A percentile compares a stretch with the other conserved stretches of the same genome.
Evolutionary conservation across 2,329 filamentous ascomycete genomes (phyloP).

Genomic region (Penicillium sp.): DNA sequence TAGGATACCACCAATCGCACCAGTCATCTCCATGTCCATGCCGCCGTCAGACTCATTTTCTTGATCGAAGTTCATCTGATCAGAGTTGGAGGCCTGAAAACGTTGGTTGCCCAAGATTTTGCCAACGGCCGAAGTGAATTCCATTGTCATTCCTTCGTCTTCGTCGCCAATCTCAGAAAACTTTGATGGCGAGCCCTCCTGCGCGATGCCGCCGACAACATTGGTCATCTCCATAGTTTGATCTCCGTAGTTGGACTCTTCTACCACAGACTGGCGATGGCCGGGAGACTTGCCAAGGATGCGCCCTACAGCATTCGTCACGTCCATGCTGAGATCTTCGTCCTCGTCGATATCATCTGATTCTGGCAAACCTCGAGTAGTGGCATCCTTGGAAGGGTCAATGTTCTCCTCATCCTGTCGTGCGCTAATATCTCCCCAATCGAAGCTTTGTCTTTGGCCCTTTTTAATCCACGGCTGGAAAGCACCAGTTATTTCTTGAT

Average conservation of each 20-base stretch:
- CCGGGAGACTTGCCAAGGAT: conserved; percentile 59
- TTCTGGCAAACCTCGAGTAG: conserved; percentile 14
- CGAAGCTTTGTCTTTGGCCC: conserved; percentile 41
- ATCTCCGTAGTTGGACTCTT: conserved; percentile 48
- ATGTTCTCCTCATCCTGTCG: conserved; percentile 48
- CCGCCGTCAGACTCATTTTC: conserved; percentile 29
- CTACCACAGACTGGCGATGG: conserved; percentile 42
- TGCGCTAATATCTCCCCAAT: conserved; percentile 44
- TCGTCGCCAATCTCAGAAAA: conserved; percentile 24
- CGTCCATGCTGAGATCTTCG: conserved; percentile 88
- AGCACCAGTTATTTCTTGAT: conserved; percentile 54
- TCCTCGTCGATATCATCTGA: conserved; percentile 50
- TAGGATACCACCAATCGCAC: conserved; percentile 53
- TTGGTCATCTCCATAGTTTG: conserved; percentile 50
- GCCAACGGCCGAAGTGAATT: conserved; percentile 48
- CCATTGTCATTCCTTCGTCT: conserved; percentile 50
- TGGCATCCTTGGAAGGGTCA: conserved; percentile 31
- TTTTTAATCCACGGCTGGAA: conserved; percentile 51
- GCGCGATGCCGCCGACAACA: conserved; percentile 42
- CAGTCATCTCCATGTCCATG: conserved; percentile 61
- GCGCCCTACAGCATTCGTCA: conserved; percentile 76
- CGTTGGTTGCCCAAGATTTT: conserved; percentile 36
- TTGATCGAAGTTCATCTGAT: conserved; percentile 23
- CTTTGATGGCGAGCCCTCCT: conserved; percentile 17
- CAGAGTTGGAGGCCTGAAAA: conserved; percentile 15